Conservation (phyloP, 2,329 filamentous ascomycete genomes). For the Colletotrichum tabaci region DNA sequence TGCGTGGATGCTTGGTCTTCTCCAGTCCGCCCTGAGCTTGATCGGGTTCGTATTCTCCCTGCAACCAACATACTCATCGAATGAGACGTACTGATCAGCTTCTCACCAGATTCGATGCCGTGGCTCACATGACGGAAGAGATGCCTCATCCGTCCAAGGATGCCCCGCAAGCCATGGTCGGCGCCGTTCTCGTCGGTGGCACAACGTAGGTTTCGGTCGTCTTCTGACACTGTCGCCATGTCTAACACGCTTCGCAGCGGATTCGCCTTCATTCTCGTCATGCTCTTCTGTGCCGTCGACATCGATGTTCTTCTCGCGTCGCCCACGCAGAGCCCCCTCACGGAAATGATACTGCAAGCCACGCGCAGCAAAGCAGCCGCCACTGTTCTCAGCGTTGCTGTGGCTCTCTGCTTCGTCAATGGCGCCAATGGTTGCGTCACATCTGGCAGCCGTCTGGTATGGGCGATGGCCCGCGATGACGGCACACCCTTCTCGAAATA, state of each 20-base stretch:
- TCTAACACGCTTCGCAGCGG: conserved; percentile 45
- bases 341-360: conserved; percentile 55
- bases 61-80: rapidly evolving
- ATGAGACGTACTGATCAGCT: conserved; percentile 53
- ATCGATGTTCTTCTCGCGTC: conserved; percentile 56
- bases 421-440: conserved; percentile 52
- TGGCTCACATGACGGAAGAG: conserved; percentile 52
- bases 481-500: conserved; percentile 42
- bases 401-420: conserved; percentile 48
- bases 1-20: conserved; percentile 62
- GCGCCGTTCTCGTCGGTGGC: conserved; percentile 57
- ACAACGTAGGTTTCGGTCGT: conserved; percentile 48
- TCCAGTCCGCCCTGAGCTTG: conserved; percentile 55
- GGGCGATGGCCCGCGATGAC: conserved; percentile 57
- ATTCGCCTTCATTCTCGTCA: conserved; percentile 57
- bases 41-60: conserved; percentile 56
- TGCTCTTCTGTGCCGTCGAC: conserved; percentile 60
- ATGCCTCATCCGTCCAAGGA: conserved; percentile 51
- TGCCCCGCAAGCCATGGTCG: conserved; percentile 53
- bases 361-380: conserved; percentile 47
- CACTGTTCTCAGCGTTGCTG: conserved; percentile 49
- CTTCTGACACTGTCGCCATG: rapidly evolving
- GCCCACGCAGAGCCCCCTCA: conserved; percentile 59
- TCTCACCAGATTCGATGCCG: conserved; percentile 51
- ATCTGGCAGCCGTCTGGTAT: conserved; percentile 55